Evolutionary conservation across 2,329 filamentous ascomycete species (phyloP), one percentile per base, ranked within the genome.

Genomic region (Pseudocercospora eumusae): DNA sequence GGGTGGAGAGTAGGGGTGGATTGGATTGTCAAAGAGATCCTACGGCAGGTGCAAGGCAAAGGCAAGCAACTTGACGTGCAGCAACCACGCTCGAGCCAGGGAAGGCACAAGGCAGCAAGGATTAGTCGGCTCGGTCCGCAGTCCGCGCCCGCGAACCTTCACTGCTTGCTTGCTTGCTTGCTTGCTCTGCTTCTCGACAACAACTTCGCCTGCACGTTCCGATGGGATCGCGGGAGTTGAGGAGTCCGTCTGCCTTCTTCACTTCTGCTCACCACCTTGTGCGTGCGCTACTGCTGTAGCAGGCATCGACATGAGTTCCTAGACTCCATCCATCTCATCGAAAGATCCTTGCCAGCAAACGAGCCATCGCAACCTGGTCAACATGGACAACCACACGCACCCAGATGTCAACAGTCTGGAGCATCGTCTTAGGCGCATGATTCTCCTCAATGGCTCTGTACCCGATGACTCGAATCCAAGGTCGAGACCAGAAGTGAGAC

Each of bases 371-470:
- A n/a, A 15, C 18, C n/a, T 28, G 36, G n/a, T 5, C 45, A 63
- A 23, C 25, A 69, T 68, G 67, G 61, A 65, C 53, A 70, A 68
- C 23, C 72, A 71, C 63, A 10, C 56, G 11, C 60, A 65, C 58
- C 64, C 59, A 61, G 60, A 47, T 60, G 67, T 42, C 23, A 55
- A 47, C 4, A 59, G 58, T n/a, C 75, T 88, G 7, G 86, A 89
- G 70, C 79, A 83, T 55, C 84, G 82, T 57, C 75, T 89, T 42
- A 82, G 85, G 50, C 80, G 77, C 62, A 81, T 90, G 73, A 87
- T 87, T 28, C 77, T 89, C 55, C 81, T 78, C 64, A 84, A 85
- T 70, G 75, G 63, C 28, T 66, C 63, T 10, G 58, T 63, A 23
- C 63, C 63, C 23, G 59, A 67, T 42, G 62, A 64, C 23, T 27